phyloP scores from a whole-genome alignment of 345 rosid species.

The Lepidium sativum region DNA sequence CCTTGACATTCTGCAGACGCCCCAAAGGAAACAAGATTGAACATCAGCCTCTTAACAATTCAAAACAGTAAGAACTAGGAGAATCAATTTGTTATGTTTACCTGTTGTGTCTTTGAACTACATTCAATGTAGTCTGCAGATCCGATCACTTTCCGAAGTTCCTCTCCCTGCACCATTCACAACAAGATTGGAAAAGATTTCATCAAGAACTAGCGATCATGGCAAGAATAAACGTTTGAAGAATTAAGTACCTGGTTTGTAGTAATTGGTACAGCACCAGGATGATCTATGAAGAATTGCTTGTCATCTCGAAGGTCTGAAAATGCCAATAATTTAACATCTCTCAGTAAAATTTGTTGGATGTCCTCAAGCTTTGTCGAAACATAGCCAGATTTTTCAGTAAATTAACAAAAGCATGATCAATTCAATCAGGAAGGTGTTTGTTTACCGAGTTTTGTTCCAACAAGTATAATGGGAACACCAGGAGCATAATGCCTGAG shows the following conservation, averaged over 20 bases:
- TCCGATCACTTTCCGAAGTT: constrained; percentile 74
- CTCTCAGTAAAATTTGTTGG: background rate
- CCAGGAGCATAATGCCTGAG: constrained; percentile 87
- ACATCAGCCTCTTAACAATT: background rate
- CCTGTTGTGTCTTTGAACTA: constrained; percentile 94
- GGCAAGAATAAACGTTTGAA: background rate
- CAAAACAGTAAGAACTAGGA: background rate
- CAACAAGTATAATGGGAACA: constrained; percentile 78
- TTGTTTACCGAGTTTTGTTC: constrained; percentile 73
- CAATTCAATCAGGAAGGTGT: background rate
- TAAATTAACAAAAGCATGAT: background rate
- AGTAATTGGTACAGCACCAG: constrained; percentile 63
- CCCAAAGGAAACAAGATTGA: background rate
- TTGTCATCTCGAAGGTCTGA: constrained; percentile 70
- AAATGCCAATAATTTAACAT: background rate
- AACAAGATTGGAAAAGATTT: background rate
- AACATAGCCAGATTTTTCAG: background rate
- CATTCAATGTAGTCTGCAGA: constrained; percentile 88
- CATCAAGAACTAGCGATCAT: background rate
- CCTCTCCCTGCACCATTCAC: constrained; percentile 66
- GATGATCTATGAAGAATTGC: constrained; percentile 62
- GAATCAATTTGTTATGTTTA: constrained; percentile 4
- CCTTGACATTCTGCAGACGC: constrained; percentile 65
- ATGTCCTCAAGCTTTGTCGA: background rate
- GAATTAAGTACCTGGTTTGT: constrained; percentile 39